Percentiles rank a stretch among this genome's conserved stretches.
Evolutionary conservation across 2,329 filamentous ascomycete genomes (phyloP).

Genomic region (Aspergillus tubingensis): DNA sequence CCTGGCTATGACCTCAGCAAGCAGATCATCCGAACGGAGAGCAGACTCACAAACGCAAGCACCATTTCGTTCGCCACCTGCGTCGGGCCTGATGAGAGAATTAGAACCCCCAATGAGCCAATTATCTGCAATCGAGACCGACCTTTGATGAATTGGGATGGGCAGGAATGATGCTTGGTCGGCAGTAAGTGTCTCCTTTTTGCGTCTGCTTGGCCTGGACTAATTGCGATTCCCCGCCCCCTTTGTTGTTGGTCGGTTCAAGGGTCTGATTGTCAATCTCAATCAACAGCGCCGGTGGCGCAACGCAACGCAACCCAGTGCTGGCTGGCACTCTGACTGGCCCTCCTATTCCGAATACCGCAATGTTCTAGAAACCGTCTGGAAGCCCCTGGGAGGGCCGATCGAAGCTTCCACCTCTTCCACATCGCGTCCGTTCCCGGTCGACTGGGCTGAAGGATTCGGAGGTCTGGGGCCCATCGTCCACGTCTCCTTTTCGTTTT

Average conservation of each 20-base stretch:
- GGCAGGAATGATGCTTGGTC: neutral
- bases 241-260: neutral
- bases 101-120: neutral
- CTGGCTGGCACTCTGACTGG: neutral
- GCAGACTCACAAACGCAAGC: neutral
- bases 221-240: neutral
- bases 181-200: neutral
- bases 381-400: constrained; percentile 27
- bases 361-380: constrained; percentile 39
- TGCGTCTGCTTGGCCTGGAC: neutral
- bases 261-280: constrained; percentile 2
- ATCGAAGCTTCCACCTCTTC: constrained; percentile 29
- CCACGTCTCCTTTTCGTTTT: neutral
- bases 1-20: constrained; percentile 9
- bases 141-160: neutral
- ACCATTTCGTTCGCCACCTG: neutral
- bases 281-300: constrained; percentile 12
- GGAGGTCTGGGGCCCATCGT: constrained; percentile 3
- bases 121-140: neutral
- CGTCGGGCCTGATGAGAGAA: neutral
- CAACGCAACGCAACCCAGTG: constrained; percentile 16
- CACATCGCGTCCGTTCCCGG: constrained; percentile 16
- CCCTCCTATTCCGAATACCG: constrained; percentile 8
- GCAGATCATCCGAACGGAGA: constrained; percentile 8
- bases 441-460: constrained; percentile 10